These are phyloP conservation scores for Aureobasidium sp. DNA, from an alignment of 2,329 filamentous ascomycete species.

Conservation along the genomic window DNA sequence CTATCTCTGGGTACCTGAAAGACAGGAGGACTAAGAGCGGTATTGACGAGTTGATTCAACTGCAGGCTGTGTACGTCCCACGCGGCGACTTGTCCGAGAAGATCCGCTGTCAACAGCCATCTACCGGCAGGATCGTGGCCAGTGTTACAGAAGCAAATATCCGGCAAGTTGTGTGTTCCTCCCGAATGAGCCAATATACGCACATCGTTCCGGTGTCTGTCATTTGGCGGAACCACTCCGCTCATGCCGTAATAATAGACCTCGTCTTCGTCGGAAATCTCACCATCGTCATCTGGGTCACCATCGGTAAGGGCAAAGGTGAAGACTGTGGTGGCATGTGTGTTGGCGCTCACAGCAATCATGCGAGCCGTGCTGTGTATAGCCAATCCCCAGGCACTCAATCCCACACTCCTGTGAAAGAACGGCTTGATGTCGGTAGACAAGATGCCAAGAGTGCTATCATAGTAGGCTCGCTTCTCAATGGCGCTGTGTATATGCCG, in stretches of 20 bases:
- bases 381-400: constrained; percentile 81
- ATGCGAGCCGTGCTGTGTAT: constrained; percentile 73
- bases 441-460: constrained; percentile 25
- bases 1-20: neutral
- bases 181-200: constrained; percentile 20
- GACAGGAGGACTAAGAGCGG: neutral
- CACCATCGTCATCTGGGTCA: constrained; percentile 11
- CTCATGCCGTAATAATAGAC: neutral
- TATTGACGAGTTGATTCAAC: constrained; percentile 3
- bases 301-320: constrained; percentile 46
- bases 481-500: constrained; percentile 27
- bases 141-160: constrained; percentile 50
- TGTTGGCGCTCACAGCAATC: constrained; percentile 79
- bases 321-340: constrained; percentile 48
- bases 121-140: constrained; percentile 44
- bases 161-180: constrained; percentile 44
- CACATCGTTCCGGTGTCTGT: constrained; percentile 19
- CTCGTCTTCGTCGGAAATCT: neutral
- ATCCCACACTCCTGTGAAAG: constrained; percentile 66
- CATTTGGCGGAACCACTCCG: neutral
- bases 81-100: constrained; percentile 40
- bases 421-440: constrained; percentile 44
- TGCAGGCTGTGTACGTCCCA: constrained; percentile 33
- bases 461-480: constrained; percentile 23
- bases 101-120: constrained; percentile 51